These are phyloP conservation scores for Diatrype stigma DNA, from an alignment of 2,329 filamentous ascomycete genomes.

Conservation along the genomic window DNA sequence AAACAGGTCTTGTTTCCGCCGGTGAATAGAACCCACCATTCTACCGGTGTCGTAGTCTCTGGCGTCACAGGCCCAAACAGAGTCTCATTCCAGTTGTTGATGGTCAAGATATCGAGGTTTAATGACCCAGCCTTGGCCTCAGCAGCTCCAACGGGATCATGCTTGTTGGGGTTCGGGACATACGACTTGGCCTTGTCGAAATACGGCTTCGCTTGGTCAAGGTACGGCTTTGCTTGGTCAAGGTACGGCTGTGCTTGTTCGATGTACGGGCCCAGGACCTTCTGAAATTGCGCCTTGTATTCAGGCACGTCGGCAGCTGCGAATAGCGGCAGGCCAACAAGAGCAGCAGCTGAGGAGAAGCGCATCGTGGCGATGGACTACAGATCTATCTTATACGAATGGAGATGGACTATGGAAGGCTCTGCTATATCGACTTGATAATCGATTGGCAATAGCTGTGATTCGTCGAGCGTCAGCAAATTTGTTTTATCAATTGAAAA, in stretches of 20 bases:
- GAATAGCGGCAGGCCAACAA: conserved; percentile 54
- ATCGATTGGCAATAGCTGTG: background rate
- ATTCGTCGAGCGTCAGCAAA: background rate
- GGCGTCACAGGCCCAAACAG: conserved; percentile 59
- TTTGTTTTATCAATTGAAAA: background rate
- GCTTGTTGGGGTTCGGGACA: conserved; percentile 44
- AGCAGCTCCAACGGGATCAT: conserved; percentile 39
- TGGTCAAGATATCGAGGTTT: conserved; percentile 55
- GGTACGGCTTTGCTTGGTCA: conserved; percentile 47
- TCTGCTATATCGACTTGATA: background rate
- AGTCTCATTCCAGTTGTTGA: conserved; percentile 68
- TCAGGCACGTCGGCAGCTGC: conserved; percentile 50
- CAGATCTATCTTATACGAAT: too few relatives aligned
- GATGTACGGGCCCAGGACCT: conserved; percentile 18
- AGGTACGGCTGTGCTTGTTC: conserved; percentile 47
- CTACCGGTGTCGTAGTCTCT: conserved; percentile 58
- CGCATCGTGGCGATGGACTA: conserved; percentile 45
- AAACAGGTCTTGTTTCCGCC: conserved; percentile 77
- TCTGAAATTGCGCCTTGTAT: conserved; percentile 61
- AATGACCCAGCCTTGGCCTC: conserved; percentile 47
- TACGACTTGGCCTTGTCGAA: conserved; percentile 48
- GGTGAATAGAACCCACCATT: conserved; percentile 72
- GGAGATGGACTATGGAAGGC: conserved; percentile 2
- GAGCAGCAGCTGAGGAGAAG: conserved; percentile 46
- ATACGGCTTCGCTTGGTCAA: conserved; percentile 56